These are phyloP conservation scores for Kwoniella pini DNA, from an alignment of 768 basidiomycete species.

Conservation along the genomic window DNA sequence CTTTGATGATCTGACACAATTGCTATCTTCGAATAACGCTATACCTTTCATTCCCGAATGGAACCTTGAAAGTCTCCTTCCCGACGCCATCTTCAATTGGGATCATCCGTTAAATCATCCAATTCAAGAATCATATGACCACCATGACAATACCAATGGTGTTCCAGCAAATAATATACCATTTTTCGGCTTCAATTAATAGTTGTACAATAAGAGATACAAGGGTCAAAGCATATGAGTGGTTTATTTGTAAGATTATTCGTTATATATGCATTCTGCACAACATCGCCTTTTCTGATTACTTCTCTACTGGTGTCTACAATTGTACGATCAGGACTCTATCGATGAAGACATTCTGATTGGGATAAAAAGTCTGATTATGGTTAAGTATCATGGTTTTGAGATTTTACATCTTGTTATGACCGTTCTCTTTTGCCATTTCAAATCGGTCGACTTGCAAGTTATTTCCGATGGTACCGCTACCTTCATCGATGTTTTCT, in stretches of 20 bases:
- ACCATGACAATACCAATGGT: background rate
- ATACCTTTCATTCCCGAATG: slow-evolving; percentile 24
- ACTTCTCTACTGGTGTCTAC: no score
- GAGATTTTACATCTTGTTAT: background rate
- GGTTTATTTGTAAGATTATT: no score
- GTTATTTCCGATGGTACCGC: slow-evolving; percentile 6
- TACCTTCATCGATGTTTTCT: slow-evolving; percentile 5
- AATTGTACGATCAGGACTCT: no score
- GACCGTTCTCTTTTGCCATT: background rate
- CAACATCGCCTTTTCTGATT: no score
- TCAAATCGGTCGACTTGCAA: background rate
- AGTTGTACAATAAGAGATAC: no score
- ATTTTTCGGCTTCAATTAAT: background rate
- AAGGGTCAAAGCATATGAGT: no score
- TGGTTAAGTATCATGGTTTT: no score
- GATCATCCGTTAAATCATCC: slow-evolving; percentile 1
- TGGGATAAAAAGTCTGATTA: no score
- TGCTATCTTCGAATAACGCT: slow-evolving; percentile 18
- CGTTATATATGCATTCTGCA: no score
- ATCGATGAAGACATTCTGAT: no score
- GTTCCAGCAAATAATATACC: background rate
- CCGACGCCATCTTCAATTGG: slow-evolving; percentile 9
- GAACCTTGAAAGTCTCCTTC: slow-evolving; percentile 10
- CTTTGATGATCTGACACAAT: slow-evolving; percentile 16
- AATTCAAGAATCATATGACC: background rate